Evolutionary conservation across 1,139 yeast species (phyloP), one percentile per base, ranked within the genome.

Genomic region (Meyerozyma athensensis): DNA sequence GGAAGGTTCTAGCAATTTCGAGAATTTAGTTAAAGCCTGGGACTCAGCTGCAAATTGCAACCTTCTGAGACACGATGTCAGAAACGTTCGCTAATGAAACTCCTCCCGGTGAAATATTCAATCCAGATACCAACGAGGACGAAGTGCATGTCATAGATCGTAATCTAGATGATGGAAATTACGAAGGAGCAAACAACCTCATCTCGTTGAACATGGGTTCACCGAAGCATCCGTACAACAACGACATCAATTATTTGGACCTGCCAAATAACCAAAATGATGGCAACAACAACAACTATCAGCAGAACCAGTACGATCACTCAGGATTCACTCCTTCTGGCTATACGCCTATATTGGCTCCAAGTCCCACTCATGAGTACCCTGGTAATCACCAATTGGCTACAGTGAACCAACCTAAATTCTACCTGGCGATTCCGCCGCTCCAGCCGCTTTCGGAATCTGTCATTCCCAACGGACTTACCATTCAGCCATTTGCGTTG

Each of bases 381-480:
- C 32, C 32, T 10, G 18, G 20, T 18, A 47, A 45, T 28, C 51
- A 53, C 34, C 50, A 48, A 32, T 33, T 50, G 28, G 44, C 45
- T 14, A 20, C 41, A 28, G 34, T 40, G 10, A 31, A 28, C 32
- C 50, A 47, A 36, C 48, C 49, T 28, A 50, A 49, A 41, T 38
- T 42, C 20, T 39, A 38, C 28, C 44, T 44, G 19, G 53, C 52
- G 30, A 41, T 63, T 14, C 68, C 68, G 0, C 65, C 66, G 2
- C 48, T 66, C 31, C 58, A 53, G 21, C 69, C 71, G 9, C 55
- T 68, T 16, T 58, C 67, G 2, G 72, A 65, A 35, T 51, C 63
- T 17, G 66, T 61, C 1, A 43, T 64, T 33, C 70, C 68, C 16
- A 53, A 47, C 37, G 57, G 48, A n/a, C 42, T 49, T 32, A 39